These are phyloP conservation scores for Cordyceps sp. DNA, from an alignment of 2,329 filamentous ascomycete species.

Conservation along the genomic window DNA sequence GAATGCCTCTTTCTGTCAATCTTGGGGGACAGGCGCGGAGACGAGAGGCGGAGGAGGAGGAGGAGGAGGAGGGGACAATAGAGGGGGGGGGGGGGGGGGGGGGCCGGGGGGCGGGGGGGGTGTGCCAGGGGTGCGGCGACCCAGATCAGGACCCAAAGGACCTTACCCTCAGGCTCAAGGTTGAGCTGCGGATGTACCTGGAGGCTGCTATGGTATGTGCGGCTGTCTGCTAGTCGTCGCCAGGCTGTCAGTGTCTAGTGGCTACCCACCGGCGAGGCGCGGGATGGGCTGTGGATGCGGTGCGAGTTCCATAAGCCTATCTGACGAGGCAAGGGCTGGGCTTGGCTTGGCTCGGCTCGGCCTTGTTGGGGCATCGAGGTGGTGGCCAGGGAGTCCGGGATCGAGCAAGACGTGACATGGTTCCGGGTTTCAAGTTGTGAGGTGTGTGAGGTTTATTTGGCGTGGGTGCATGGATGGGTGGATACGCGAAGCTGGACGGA, in stretches of 20 bases:
- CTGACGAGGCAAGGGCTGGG: neutral
- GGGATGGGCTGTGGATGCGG: neutral
- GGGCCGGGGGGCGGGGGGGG: neutral
- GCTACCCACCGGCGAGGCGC: neutral
- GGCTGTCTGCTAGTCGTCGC: neutral
- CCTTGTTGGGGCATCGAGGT: neutral
- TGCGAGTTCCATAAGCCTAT: neutral
- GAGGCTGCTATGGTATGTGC: too few relatives aligned
- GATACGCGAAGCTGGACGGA: neutral
- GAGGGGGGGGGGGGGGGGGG: neutral
- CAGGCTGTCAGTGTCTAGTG: neutral
- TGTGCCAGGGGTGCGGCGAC: slow-evolving; percentile 1
- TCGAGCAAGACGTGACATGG: slow-evolving; percentile 3
- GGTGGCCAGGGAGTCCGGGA: neutral
- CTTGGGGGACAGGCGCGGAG: neutral
- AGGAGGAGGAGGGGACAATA: neutral
- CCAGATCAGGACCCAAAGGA: neutral
- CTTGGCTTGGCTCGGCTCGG: slow-evolving; percentile 1
- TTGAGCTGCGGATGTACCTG: slow-evolving; percentile 1
- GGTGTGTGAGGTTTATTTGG: slow-evolving; percentile 1
- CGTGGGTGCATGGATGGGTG: neutral
- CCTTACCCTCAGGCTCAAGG: neutral
- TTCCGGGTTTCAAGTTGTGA: slow-evolving; percentile 3
- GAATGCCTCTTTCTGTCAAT: too few relatives aligned
- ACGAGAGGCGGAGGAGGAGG: neutral